Evolutionary conservation across 345 rosid genomes (phyloP).

Genomic region (Gossypium stocksii): DNA sequence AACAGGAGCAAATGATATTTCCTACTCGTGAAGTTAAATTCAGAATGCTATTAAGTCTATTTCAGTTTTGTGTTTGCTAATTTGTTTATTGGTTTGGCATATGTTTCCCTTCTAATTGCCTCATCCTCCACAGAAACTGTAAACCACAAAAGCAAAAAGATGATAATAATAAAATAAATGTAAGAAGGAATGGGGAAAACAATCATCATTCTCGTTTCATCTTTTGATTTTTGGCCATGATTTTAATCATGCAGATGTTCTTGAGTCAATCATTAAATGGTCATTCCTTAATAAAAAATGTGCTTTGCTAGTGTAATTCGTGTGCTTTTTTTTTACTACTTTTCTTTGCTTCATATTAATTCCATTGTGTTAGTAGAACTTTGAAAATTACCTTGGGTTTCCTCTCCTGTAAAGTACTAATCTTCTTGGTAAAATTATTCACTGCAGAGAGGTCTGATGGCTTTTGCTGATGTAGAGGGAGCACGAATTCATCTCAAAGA

Average conservation of each 20-base stretch:
- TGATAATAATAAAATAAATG: not conserved
- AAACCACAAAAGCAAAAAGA: not conserved
- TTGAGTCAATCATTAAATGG: not conserved
- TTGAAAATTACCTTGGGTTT: not conserved
- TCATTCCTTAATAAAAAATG: not conserved
- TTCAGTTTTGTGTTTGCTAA: not conserved
- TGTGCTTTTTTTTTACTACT: not conserved
- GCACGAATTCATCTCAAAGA: slow-evolving; percentile 82
- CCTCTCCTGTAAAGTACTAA: not conserved
- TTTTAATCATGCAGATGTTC: not conserved
- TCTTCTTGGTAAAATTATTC: slow-evolving; percentile 15
- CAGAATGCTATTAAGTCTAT: not conserved
- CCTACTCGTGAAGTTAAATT: not conserved
- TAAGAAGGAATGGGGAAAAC: not conserved
- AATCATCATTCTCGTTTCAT: not conserved
- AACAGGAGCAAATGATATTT: not conserved
- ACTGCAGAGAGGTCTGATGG: slow-evolving; percentile 87
- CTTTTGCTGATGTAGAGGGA: slow-evolving; percentile 94
- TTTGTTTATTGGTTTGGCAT: not conserved
- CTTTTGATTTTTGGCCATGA: not conserved
- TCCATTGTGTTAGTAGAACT: not conserved
- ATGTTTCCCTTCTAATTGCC: not conserved
- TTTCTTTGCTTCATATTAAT: not conserved
- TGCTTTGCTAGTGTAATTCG: not conserved
- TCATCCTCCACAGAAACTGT: not conserved